These are phyloP conservation scores for Gossypium mustelinum DNA, from an alignment of 345 rosid genomes.

Conservation along the genomic window DNA sequence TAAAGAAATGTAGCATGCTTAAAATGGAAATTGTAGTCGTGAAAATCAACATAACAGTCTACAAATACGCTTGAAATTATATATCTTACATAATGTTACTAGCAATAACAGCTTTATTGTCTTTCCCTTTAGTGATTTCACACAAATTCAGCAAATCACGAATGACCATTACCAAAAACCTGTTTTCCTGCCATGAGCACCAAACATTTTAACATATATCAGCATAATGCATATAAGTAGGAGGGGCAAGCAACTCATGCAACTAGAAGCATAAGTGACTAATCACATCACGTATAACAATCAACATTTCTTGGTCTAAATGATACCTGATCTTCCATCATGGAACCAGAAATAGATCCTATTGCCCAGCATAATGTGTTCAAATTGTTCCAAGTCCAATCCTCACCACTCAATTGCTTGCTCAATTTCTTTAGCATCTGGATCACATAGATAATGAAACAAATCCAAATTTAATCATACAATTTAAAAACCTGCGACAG, in stretches of 20 bases:
- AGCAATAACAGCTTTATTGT: conserved; percentile 97
- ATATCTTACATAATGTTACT: conserved; percentile 93
- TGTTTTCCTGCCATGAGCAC: conserved; percentile 70
- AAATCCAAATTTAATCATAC: conserved; percentile 17
- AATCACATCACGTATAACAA: not conserved
- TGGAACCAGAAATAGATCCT: conserved; percentile 73
- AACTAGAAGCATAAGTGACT: not conserved
- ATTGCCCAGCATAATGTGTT: conserved; percentile 53
- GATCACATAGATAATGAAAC: conserved; percentile 7
- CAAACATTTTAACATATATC: not conserved
- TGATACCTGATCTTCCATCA: conserved; percentile 95
- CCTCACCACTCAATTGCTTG: conserved; percentile 94
- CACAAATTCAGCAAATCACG: conserved; percentile 94
- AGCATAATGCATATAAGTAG: not conserved
- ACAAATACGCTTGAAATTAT: not conserved
- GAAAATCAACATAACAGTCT: not conserved
- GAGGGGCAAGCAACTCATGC: not conserved
- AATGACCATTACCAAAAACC: conserved; percentile 97
- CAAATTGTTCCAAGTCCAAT: conserved; percentile 97
- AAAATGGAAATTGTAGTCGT: too few relatives aligned
- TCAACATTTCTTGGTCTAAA: not conserved
- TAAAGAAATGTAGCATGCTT: conserved; percentile 3
- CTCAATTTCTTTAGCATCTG: conserved; percentile 95
- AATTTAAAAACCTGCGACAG: not conserved
- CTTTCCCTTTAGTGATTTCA: conserved; percentile 96